Evolutionary conservation across 306 rosid genomes (phyloP), one percentile per base, ranked within the genome.

Genomic region (barrel medic (Medicago truncatula)): DNA sequence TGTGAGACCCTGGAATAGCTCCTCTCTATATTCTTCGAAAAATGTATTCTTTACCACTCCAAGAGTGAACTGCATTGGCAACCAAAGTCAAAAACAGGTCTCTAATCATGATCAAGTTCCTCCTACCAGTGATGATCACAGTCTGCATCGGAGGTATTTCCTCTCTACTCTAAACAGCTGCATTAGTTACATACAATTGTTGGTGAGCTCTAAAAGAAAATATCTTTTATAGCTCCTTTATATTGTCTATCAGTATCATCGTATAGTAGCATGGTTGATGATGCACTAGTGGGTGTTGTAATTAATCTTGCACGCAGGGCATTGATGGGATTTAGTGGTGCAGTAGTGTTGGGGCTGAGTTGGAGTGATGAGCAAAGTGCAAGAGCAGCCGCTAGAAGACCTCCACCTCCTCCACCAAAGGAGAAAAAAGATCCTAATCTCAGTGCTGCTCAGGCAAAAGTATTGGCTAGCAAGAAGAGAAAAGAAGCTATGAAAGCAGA

Each of bases 391-490:
- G 96, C 97, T 11, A 86, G 84, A 87, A 90, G 96, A 87, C 88
- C 91, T 1, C 97, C 97, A 0, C 88, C 97, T 0, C 85, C 93
- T 43, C 88, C 97, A 0, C 82, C 90, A 0, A 57, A 10, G 21
- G 97, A 92, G 90, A 95, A 86, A 75, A 87, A 50, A 82, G 99
- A 92, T 58, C 99, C 97, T 4, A 90, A 86, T 76, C 76, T 92
- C 82, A 89, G 92, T 62, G 99, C 91, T 16, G 89, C 88, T 73
- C 70, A 71, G 77, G 99, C 97, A 2, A 95, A 95, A 80, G 93
- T 95, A 63, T 50, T 95, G 59, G 97, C 97, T 25, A 89, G 96
- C 90, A 92, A 88, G 78, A 89, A 68, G 89, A 92, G 99, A 83
- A 95, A 95, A 89, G 92, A 95, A 59, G 96, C 97, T 58, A 77